Base-by-base conservation (phyloP, 345 rosid genomes). In the Salix caprea region DNA sequence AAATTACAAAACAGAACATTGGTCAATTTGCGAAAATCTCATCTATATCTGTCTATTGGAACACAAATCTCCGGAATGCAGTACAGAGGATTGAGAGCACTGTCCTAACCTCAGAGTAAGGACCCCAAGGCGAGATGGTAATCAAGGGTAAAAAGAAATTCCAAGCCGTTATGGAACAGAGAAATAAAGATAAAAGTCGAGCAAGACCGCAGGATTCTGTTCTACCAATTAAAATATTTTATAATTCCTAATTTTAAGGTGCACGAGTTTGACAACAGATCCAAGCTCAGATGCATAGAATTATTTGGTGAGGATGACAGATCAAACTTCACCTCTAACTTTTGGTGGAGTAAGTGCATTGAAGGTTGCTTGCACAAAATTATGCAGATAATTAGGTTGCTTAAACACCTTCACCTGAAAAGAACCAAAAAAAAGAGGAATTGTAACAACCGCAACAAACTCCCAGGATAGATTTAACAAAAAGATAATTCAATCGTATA, bases 351-450 rank as follows among this genome's bases (percentile, higher is more conserved):
- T 77, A 67, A 96, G 90, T 65, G 99, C 98, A 89, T 90, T 85
- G 81, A 96, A 93, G 58, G 99, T 91, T 58, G 97, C 78, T 75
- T 96, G 97, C 54, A 96, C 98, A 84, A 96, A 93, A 78, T 93
- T 96, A 30, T 91, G 81, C 68, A 94, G 79, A 84, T 94, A 96
- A 89, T 92, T 85, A 52, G 96, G 97, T 74, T 94, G 97, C 76
- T 34, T 77, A 78, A 96, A 96, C 71, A 92, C 99, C 82, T 93
- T 96, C 86, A 96, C 99, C 98, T 93, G 87, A 69, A 86, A 84
- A 67, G 46, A 52, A 44, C 23, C 44, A 26, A 37, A 39, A 60
- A 40, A 34, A 10, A 19, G 24, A 44, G 13, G 39, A 40, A 56
- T 28, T 28, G 46, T 58, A 60, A 42, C 74, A 71, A 32, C 23